phyloP scores from a whole-genome alignment of 2,329 filamentous ascomycete genomes.

The Lecanosticta acicola region DNA sequence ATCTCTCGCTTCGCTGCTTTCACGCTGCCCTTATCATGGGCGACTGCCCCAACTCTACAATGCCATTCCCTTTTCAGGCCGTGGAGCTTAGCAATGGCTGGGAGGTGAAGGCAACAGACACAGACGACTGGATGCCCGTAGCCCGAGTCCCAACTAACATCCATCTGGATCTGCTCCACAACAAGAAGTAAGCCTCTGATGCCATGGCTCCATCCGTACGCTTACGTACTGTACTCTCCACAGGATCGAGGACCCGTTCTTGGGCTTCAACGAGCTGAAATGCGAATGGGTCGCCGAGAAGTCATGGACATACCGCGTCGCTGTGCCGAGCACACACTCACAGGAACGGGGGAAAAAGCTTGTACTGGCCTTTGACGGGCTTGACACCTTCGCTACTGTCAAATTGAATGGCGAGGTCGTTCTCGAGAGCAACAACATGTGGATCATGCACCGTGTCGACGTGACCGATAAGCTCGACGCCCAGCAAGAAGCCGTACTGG shows the following conservation, averaged over 20 bases:
- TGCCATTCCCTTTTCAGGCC: constrained; percentile 13
- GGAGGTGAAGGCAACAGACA: constrained; percentile 43
- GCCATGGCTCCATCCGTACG: not conserved
- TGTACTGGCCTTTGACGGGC: constrained; percentile 56
- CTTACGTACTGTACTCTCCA: not conserved
- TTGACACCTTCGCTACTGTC: constrained; percentile 59
- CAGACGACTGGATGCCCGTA: constrained; percentile 41
- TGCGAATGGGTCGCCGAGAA: constrained; percentile 47
- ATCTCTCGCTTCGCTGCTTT: not conserved
- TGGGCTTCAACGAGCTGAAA: constrained; percentile 47
- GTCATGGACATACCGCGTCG: constrained; percentile 43
- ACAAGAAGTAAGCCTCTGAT: constrained; percentile 37
- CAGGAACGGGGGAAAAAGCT: constrained; percentile 29
- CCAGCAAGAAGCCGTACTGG: constrained; percentile 42
- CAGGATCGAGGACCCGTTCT: constrained; percentile 47
- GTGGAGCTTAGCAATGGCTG: constrained; percentile 37
- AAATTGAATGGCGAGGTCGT: constrained; percentile 51
- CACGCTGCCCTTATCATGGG: not conserved
- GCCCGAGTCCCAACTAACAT: constrained; percentile 44
- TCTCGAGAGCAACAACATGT: constrained; percentile 59
- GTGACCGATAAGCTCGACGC: constrained; percentile 39
- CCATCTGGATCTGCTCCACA: constrained; percentile 43
- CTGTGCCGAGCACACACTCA: constrained; percentile 33
- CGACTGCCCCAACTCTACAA: not conserved
- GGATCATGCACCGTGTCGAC: constrained; percentile 52